Base-by-base conservation (phyloP, 2,329 filamentous ascomycete species). In the Cercospora zeina region DNA sequence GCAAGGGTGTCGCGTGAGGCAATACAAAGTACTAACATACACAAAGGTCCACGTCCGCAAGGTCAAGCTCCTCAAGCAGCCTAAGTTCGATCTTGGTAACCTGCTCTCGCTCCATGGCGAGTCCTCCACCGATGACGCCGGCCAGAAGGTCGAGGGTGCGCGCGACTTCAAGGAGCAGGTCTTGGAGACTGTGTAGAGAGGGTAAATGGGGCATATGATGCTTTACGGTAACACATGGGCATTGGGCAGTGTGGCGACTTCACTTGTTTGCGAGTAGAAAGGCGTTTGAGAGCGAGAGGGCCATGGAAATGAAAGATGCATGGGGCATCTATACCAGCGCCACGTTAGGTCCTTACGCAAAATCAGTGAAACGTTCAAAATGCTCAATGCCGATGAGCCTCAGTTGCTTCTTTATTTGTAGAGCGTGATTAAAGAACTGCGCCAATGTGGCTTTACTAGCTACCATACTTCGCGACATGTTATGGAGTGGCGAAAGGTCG, bases 141-240 rank as follows among this genome's bases (percentile, higher is more conserved):
- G 95, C 76, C 91, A 97, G 83, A 97, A 97, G 91, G 91, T 82
- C 72, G 95, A 97, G 87, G 67, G 67, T 42, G 69, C 68, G 65
- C 85, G 92, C 78, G 93, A 99, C 83, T 99, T 97, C 90, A 96
- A 97, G 90, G 93, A 99, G 88, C 86, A 85, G 77, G 91, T 97
- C 77, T 86, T 97, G 75, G 91, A 96, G 79, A 87, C 87, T 79
- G 95, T 97, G 82, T 97, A 91, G 92, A 66, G 62, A 58, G 62
- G 47, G 67, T 64, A 65, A 53, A 53, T 33, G 27, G 49, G 60
- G 59, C 47, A 55, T 49, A 49, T 64, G 62, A 62, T 53, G 62
- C 58, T 58, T 58, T 62, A 61, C 61, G 62, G 60, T 62, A 63
- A 56, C 54, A 56, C 34, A 49, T 21, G 64, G 61, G 66, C 62